Evolutionary conservation across 2,329 filamentous ascomycete species (phyloP).

Genomic region (Colletotrichum sp.): DNA sequence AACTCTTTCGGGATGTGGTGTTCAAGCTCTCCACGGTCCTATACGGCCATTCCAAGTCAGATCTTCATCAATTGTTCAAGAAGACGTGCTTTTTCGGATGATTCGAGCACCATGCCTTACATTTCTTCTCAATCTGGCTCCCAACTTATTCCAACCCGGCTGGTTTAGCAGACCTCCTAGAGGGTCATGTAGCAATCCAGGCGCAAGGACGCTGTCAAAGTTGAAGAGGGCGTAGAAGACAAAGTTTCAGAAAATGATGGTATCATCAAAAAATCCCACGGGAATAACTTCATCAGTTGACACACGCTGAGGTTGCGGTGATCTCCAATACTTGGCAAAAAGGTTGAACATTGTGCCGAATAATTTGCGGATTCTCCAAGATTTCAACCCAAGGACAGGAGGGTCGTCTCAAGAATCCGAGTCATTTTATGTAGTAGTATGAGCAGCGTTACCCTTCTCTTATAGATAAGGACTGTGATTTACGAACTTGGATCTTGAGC

Average conservation of each 20-base stretch:
- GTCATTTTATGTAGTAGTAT: neutral
- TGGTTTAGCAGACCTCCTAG: constrained; percentile 21
- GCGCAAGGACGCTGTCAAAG: constrained; percentile 31
- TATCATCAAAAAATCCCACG: constrained; percentile 30
- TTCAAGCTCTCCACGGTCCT: constrained; percentile 36
- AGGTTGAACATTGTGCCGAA: neutral
- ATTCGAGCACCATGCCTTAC: constrained; percentile 16
- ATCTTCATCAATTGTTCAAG: neutral
- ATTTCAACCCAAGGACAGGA: neutral
- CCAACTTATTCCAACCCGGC: constrained; percentile 29
- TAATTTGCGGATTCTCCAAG: neutral
- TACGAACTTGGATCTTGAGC: neutral
- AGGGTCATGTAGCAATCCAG: constrained; percentile 17
- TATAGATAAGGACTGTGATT: neutral
- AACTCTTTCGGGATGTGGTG: constrained; percentile 44
- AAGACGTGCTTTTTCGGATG: neutral
- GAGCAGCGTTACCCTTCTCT: neutral
- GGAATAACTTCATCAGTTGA: constrained; percentile 28
- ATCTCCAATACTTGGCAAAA: neutral
- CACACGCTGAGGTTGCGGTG: neutral
- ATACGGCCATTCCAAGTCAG: neutral
- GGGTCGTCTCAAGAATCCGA: neutral
- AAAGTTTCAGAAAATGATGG: constrained; percentile 24
- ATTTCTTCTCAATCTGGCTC: constrained; percentile 25
- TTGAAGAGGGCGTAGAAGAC: constrained; percentile 27